Evolutionary conservation across 2,329 filamentous ascomycete genomes (phyloP).

Genomic region (Aspergillus ustus): DNA sequence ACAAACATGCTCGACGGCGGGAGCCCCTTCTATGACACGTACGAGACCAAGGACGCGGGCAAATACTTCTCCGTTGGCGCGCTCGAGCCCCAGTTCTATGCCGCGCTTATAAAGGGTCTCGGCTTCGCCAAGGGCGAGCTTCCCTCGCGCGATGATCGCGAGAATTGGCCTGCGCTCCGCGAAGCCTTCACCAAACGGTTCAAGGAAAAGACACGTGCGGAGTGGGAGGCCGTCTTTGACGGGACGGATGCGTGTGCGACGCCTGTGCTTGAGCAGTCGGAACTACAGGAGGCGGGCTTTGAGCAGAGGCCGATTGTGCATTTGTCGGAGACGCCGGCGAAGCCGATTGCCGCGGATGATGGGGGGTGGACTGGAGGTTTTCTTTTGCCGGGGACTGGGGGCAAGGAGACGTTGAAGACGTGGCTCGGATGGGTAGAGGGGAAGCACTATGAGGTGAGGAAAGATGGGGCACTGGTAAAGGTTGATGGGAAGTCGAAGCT

Average conservation of each 20-base stretch:
- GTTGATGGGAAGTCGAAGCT: conserved; percentile 43
- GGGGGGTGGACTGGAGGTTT: conserved; percentile 70
- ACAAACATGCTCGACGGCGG: conserved; percentile 82
- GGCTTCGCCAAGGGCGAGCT: conserved; percentile 56
- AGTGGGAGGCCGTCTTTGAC: conserved; percentile 89
- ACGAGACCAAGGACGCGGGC: conserved; percentile 75
- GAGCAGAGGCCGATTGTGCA: conserved; percentile 52
- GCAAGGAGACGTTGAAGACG: conserved; percentile 67
- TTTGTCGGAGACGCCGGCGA: conserved; percentile 70
- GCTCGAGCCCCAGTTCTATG: conserved; percentile 85
- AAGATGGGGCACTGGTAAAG: conserved; percentile 64
- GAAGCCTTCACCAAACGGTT: conserved; percentile 67
- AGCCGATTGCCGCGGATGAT: conserved; percentile 60
- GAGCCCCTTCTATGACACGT: conserved; percentile 86
- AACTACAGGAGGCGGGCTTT: conserved; percentile 66
- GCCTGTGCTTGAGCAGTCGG: conserved; percentile 77
- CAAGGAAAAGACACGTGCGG: conserved; percentile 67
- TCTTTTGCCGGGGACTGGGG: conserved; percentile 71
- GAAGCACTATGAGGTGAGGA: conserved; percentile 67
- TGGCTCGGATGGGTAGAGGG: conserved; percentile 83
- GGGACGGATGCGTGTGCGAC: conserved; percentile 90
- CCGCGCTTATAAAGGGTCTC: conserved; percentile 68
- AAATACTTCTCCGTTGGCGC: conserved; percentile 87
- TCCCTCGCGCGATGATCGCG: conserved; percentile 61
- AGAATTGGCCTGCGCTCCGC: conserved; percentile 70